A percentile compares a stretch with the other conserved stretches of the same genome.
phyloP scores from a whole-genome alignment of 2,329 filamentous ascomycete species.

The Hypoxylon sp. region DNA sequence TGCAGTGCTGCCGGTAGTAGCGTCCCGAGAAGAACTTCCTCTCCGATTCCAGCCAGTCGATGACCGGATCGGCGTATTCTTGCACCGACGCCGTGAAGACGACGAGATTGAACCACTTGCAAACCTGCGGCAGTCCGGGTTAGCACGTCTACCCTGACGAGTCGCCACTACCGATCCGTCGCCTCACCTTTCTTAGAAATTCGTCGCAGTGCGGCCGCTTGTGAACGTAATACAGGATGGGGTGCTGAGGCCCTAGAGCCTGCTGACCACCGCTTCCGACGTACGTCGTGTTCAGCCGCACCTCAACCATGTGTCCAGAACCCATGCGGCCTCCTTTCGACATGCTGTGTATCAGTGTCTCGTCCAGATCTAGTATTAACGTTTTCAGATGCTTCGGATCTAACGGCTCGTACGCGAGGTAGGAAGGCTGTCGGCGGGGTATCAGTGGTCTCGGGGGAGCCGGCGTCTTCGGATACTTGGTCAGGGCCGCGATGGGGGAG shows the following conservation, averaged over 20 bases:
- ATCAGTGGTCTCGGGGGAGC: slow-evolving; percentile 90
- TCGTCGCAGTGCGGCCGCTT: slow-evolving; percentile 97
- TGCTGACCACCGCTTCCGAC: slow-evolving; percentile 72
- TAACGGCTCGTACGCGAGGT: slow-evolving; percentile 69
- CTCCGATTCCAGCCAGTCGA: slow-evolving; percentile 97
- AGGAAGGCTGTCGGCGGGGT: slow-evolving; percentile 87
- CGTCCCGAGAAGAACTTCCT: slow-evolving; percentile 93
- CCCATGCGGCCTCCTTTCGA: slow-evolving; percentile 96
- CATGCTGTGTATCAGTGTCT: slow-evolving; percentile 97
- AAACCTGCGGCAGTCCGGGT: slow-evolving; percentile 63
- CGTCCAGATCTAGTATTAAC: slow-evolving; percentile 92
- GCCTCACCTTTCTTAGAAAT: slow-evolving; percentile 80
- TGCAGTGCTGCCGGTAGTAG: slow-evolving; percentile 98
- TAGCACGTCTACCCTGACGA: slow-evolving; percentile 31
- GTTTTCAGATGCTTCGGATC: slow-evolving; percentile 80
- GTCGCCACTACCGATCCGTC: background rate
- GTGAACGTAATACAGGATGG: slow-evolving; percentile 98
- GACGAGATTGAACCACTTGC: slow-evolving; percentile 98
- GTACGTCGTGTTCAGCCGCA: slow-evolving; percentile 79
- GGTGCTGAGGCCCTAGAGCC: slow-evolving; percentile 83
- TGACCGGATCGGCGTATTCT: slow-evolving; percentile 97
- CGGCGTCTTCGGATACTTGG: slow-evolving; percentile 89
- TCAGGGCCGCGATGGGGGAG: slow-evolving; percentile 78
- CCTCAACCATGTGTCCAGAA: slow-evolving; percentile 98
- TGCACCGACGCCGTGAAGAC: slow-evolving; percentile 97